These are phyloP conservation scores for Nasturtium officinale DNA, from an alignment of 345 rosid species.

Conservation along the genomic window DNA sequence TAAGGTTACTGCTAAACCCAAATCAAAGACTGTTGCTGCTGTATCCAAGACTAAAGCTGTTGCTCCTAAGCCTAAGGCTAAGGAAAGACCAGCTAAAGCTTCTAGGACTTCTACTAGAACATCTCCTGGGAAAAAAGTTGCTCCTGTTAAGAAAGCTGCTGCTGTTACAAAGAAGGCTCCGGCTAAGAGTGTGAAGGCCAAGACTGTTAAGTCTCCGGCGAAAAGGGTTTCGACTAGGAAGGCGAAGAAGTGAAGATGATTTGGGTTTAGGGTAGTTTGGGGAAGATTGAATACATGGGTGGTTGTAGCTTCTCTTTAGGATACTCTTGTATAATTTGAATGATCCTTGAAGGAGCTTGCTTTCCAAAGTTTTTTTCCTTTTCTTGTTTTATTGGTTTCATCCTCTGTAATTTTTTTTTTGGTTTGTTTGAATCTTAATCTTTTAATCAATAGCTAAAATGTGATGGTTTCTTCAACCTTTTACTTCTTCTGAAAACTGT, in stretches of 20 bases:
- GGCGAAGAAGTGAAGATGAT: conserved; percentile 47
- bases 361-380: conserved; percentile 22
- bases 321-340: conserved; percentile 46
- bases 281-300: conserved; percentile 22
- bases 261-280: conserved; percentile 26
- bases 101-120: conserved; percentile 67
- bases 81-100: conserved; percentile 66
- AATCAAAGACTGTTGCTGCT: conserved; percentile 36
- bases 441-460: conserved; percentile 34
- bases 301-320: conserved; percentile 40
- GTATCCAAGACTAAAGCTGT: conserved; percentile 49
- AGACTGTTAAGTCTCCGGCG: conserved; percentile 62
- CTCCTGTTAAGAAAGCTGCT: conserved; percentile 52
- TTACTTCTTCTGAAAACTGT: neutral
- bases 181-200: conserved; percentile 55
- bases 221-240: conserved; percentile 52
- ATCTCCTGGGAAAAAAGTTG: conserved; percentile 60
- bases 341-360: conserved; percentile 39
- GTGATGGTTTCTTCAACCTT: conserved; percentile 1
- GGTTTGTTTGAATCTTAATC: conserved; percentile 33
- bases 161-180: conserved; percentile 52
- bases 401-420: conserved; percentile 10
- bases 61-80: conserved; percentile 55
- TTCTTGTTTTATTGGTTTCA: conserved; percentile 10
- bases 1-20: conserved; percentile 42